These are phyloP conservation scores for Penicillium malachiteum DNA, from an alignment of 495 filamentous ascomycete species.

Conservation along the genomic window DNA sequence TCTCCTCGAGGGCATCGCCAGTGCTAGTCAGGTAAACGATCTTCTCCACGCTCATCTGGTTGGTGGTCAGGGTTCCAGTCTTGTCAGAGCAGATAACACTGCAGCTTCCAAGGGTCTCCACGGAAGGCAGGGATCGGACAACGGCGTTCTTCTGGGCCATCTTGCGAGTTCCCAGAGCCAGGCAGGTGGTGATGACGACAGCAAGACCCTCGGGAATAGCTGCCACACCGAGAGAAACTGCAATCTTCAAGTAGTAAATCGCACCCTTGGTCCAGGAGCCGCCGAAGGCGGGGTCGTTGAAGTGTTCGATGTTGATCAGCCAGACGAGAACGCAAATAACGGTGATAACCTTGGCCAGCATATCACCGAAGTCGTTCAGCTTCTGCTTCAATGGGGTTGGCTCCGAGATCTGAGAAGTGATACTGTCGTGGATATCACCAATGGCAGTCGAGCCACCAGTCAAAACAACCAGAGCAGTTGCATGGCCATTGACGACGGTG, in stretches of 20 bases:
- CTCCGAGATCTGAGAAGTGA: conserved; percentile 95
- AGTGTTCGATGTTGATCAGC: conserved; percentile 97
- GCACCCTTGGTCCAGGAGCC: conserved; percentile 90
- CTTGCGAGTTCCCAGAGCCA: conserved; percentile 92
- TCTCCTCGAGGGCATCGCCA: conserved; percentile 76
- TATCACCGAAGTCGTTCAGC: conserved; percentile 96
- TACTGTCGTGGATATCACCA: conserved; percentile 98
- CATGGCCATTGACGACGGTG: conserved; percentile 92
- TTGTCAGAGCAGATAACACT: conserved; percentile 99
- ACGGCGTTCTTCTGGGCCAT: conserved; percentile 99
- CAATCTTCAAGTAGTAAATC: conserved; percentile 99
- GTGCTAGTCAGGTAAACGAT: conserved; percentile 75
- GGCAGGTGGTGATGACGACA: conserved; percentile 95
- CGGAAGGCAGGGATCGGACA: conserved; percentile 90
- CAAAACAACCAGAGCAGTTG: conserved; percentile 86
- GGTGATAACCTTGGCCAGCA: conserved; percentile 95
- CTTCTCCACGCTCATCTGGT: conserved; percentile 98
- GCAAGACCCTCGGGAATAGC: conserved; percentile 97
- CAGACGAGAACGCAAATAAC: conserved; percentile 95
- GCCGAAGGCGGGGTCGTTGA: conserved; percentile 90
- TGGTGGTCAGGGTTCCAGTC: conserved; percentile 97
- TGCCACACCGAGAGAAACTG: conserved; percentile 95
- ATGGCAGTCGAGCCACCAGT: conserved; percentile 93
- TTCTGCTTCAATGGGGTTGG: conserved; percentile 98
- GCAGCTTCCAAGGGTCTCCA: conserved; percentile 97